Percentiles rank a stretch among this genome's conserved stretches.
These are phyloP conservation scores for Gonium pectorale DNA, from an alignment of 139 green algal species.

Conservation along the genomic window DNA sequence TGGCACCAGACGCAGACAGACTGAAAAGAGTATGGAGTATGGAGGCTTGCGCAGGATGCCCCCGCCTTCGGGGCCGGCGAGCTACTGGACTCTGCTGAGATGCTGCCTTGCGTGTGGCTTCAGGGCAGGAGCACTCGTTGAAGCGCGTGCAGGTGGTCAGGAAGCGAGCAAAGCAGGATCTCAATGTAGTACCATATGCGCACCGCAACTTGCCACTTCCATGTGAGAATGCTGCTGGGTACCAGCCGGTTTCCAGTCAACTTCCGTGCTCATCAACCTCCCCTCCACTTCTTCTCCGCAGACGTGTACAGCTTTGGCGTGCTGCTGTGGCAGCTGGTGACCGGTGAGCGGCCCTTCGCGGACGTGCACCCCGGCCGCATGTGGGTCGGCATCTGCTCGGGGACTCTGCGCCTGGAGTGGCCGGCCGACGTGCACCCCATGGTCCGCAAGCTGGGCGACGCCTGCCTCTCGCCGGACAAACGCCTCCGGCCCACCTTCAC, in stretches of 20 bases:
- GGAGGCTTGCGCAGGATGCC: too few species aligned
- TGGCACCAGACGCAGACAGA: too few species aligned
- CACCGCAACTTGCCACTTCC: too few species aligned
- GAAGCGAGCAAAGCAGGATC: too few species aligned
- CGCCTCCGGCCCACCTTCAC: constrained; percentile 35
- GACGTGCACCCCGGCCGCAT: constrained; percentile 48
- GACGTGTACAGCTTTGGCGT: constrained; percentile 39
- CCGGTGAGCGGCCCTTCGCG: constrained; percentile 24
- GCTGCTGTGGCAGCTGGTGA: constrained; percentile 46
- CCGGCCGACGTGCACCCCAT: constrained; percentile 29
- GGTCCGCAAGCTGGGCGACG: constrained; percentile 42
- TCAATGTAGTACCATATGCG: too few species aligned
- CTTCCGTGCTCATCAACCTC: neutral
- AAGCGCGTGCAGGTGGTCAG: too few species aligned
- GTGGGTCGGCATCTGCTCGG: constrained; percentile 42
- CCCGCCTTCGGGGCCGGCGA: too few species aligned
- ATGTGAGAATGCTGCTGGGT: too few species aligned
- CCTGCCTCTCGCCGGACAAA: constrained; percentile 40
- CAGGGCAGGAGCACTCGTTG: too few species aligned
- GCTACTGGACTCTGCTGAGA: too few species aligned
- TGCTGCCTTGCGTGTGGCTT: too few species aligned
- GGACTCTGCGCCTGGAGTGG: constrained; percentile 42
- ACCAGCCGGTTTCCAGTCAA: neutral
- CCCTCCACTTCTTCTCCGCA: neutral
- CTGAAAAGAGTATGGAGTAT: too few species aligned